Conservation (phyloP, 2,329 filamentous ascomycete species). For the Cladophialophora immunda region DNA sequence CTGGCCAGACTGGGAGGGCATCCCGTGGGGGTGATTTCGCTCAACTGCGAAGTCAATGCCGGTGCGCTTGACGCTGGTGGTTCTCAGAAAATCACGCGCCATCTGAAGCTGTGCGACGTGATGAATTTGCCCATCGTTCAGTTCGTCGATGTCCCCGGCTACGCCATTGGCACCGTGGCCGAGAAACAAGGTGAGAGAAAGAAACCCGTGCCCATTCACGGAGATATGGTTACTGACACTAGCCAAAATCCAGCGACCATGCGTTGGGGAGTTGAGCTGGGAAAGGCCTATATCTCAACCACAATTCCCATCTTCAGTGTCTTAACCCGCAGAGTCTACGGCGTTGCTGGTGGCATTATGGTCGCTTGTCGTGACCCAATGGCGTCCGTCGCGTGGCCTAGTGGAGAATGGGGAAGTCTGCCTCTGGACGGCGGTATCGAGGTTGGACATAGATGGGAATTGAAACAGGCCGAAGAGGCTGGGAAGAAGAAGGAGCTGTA, state of each 20-base stretch:
- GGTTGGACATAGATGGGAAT: too few species aligned
- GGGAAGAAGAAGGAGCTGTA: slow-evolving; percentile 65
- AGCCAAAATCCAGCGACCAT: too few species aligned
- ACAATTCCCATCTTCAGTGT: slow-evolving; percentile 71
- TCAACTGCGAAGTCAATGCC: slow-evolving; percentile 67
- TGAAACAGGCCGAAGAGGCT: too few species aligned
- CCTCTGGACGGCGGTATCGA: slow-evolving; percentile 72
- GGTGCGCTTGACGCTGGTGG: slow-evolving; percentile 69
- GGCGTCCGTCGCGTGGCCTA: slow-evolving; percentile 69
- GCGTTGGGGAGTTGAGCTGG: slow-evolving; percentile 69
- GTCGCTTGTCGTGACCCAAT: slow-evolving; percentile 68
- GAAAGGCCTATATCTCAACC: slow-evolving; percentile 69
- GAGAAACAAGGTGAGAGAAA: slow-evolving; percentile 54
- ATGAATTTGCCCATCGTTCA: slow-evolving; percentile 72
- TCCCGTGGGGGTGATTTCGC: slow-evolving; percentile 67
- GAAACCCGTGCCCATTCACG: too few species aligned
- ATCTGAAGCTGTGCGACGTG: slow-evolving; percentile 70
- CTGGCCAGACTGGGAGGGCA: slow-evolving; percentile 66
- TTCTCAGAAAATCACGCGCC: slow-evolving; percentile 67
- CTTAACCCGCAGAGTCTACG: slow-evolving; percentile 68
- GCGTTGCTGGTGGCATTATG: slow-evolving; percentile 72
- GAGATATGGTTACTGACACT: too few species aligned
- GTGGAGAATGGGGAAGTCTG: too few species aligned
- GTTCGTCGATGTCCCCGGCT: slow-evolving; percentile 68
- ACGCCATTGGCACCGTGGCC: slow-evolving; percentile 70